These are phyloP conservation scores for Verbascum thapsus DNA, from an alignment of 257 asterid species.

Conservation along the genomic window DNA sequence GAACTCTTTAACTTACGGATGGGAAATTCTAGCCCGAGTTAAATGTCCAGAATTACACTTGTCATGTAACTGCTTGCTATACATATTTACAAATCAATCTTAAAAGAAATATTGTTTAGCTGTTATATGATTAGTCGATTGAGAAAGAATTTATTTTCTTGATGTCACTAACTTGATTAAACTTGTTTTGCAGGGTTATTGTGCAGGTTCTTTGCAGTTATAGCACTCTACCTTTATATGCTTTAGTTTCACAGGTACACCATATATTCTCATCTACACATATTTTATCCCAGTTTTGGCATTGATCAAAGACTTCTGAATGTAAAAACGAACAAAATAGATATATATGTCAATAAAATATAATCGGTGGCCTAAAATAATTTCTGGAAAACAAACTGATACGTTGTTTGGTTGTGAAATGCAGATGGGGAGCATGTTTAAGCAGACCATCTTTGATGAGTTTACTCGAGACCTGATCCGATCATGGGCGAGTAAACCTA, in stretches of 20 bases:
- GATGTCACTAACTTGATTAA: not conserved
- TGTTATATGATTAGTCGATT: no score
- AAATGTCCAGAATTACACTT: no score
- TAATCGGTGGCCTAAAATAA: no score
- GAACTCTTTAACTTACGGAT: not conserved
- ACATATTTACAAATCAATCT: no score
- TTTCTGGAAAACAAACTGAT: no score
- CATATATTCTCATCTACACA: no score
- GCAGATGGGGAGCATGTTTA: constrained; percentile 85
- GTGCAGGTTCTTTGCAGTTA: constrained; percentile 58
- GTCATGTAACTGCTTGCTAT: no score
- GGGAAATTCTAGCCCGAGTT: no score
- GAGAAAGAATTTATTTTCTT: not conserved
- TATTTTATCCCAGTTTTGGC: not conserved
- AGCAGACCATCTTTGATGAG: constrained; percentile 53
- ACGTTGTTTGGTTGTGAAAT: not conserved
- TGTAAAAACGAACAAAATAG: no score
- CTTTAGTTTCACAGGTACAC: constrained; percentile 49
- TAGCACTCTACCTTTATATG: constrained; percentile 51
- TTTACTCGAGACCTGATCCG: constrained; percentile 22
- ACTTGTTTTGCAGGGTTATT: constrained; percentile 35
- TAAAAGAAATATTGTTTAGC: no score
- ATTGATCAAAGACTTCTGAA: not conserved
- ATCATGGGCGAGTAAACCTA: constrained; percentile 38
- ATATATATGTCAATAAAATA: no score